phyloP scores from a whole-genome alignment of 2,329 filamentous ascomycete species.

The Ceratocystis colombiana region DNA sequence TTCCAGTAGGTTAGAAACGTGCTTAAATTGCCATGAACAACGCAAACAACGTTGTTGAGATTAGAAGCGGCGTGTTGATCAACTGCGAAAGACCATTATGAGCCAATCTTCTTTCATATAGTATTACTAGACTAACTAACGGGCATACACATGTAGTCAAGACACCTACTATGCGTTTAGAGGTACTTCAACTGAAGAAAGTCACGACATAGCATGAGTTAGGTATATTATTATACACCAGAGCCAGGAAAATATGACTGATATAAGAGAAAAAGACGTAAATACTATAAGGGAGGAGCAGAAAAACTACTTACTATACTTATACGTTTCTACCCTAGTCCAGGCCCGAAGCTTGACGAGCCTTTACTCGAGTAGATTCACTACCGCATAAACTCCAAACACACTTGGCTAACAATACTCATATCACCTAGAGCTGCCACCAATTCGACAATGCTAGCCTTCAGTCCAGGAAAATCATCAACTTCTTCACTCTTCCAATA shows the following conservation, averaged over 20 bases:
- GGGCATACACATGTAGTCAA: no score
- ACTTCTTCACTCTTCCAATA: slow-evolving; percentile 49
- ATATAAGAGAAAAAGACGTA: background rate
- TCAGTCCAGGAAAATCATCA: slow-evolving; percentile 43
- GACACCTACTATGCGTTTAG: no score
- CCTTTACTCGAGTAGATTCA: slow-evolving; percentile 5
- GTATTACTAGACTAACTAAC: no score
- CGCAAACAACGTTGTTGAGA: no score
- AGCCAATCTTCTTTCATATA: no score
- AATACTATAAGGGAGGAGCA: background rate
- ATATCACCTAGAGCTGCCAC: slow-evolving; percentile 52
- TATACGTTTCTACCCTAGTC: background rate
- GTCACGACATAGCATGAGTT: no score
- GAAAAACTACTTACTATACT: background rate
- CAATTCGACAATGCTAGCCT: slow-evolving; percentile 55
- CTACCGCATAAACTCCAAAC: slow-evolving; percentile 43
- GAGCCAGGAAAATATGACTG: background rate
- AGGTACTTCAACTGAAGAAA: no score
- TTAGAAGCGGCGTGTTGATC: no score
- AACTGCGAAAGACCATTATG: no score
- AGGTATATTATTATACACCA: no score
- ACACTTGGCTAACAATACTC: slow-evolving; percentile 46
- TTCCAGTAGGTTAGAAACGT: no score
- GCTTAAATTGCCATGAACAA: no score
- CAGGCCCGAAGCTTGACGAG: background rate